Evolutionary conservation across 1,139 yeast species (phyloP).

Genomic region (Candida tetrigidarum): DNA sequence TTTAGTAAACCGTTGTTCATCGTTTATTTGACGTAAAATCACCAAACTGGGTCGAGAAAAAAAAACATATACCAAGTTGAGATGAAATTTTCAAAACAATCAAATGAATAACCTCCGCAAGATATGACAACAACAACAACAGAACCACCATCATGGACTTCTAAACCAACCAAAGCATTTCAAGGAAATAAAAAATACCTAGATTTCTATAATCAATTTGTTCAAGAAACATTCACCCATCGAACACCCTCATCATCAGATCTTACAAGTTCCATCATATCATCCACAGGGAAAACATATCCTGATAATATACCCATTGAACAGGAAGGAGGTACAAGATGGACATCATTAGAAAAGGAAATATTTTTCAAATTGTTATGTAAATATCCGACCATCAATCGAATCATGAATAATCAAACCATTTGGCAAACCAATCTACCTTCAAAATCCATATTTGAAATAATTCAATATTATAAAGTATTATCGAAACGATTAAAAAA

Average conservation of each 20-base stretch:
- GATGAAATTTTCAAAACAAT: background rate
- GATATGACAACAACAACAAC: background rate
- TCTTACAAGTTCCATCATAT: conserved; percentile 15
- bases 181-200: conserved; percentile 24
- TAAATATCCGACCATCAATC: conserved; percentile 46
- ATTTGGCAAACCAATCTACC: conserved; percentile 43
- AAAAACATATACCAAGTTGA: no score
- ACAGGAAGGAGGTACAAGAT: conserved; percentile 20
- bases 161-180: conserved; percentile 2
- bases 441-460: conserved; percentile 48
- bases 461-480: conserved; percentile 48
- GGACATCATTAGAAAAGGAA: conserved; percentile 29
- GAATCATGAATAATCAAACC: conserved; percentile 26
- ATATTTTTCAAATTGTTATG: conserved; percentile 35
- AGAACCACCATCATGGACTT: background rate
- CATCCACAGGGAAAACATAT: conserved; percentile 16
- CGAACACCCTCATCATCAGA: conserved; percentile 6
- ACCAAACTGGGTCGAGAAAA: no score
- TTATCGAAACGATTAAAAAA: conserved; percentile 30
- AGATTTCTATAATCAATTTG: conserved; percentile 26
- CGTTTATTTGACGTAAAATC: no score
- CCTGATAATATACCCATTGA: no score
- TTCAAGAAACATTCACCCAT: conserved; percentile 16
- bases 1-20: no score
- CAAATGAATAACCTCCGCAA: no score